phyloP scores from a whole-genome alignment of 768 basidiomycete species.

The Tylopilus subfusipes region DNA sequence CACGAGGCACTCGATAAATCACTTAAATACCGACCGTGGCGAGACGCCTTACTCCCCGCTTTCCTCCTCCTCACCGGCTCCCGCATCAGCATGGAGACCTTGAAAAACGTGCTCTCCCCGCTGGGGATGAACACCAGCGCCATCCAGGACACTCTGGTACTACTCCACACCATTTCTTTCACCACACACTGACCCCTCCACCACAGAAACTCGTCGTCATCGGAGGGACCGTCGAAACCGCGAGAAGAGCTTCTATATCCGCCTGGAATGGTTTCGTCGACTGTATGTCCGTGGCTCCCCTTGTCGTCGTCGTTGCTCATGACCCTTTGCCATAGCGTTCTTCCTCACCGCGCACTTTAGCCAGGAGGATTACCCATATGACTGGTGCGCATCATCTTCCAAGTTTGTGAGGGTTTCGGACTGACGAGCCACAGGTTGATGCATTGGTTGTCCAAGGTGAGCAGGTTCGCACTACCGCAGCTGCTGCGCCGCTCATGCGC shows the following conservation, averaged over 20 bases:
- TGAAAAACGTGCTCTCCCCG: constrained; percentile 72
- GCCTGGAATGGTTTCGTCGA: constrained; percentile 91
- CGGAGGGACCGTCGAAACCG: constrained; percentile 85
- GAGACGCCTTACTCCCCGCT: constrained; percentile 27
- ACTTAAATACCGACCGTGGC: constrained; percentile 39
- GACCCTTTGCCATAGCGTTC: constrained; percentile 49
- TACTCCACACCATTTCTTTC: constrained; percentile 17
- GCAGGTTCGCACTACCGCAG: constrained; percentile 7
- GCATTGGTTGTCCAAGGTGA: constrained; percentile 84
- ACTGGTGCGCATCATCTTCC: constrained; percentile 51
- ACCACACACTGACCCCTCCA: background rate
- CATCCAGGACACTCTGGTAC: constrained; percentile 75
- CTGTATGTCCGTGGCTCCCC: constrained; percentile 41
- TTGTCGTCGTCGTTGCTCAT: background rate
- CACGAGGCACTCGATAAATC: constrained; percentile 35
- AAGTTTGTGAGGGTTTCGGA: background rate
- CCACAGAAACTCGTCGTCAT: constrained; percentile 83
- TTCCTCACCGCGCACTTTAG: constrained; percentile 88
- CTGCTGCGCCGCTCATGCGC: constrained; percentile 15
- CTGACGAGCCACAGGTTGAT: constrained; percentile 55
- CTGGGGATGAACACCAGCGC: constrained; percentile 63
- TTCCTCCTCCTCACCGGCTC: constrained; percentile 35
- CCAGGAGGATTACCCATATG: constrained; percentile 84
- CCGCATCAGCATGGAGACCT: constrained; percentile 52
- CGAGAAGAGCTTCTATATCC: constrained; percentile 72